Base-by-base conservation (phyloP, 1,284 basidiomycete species). In the Afroboletus lepidellus region DNA sequence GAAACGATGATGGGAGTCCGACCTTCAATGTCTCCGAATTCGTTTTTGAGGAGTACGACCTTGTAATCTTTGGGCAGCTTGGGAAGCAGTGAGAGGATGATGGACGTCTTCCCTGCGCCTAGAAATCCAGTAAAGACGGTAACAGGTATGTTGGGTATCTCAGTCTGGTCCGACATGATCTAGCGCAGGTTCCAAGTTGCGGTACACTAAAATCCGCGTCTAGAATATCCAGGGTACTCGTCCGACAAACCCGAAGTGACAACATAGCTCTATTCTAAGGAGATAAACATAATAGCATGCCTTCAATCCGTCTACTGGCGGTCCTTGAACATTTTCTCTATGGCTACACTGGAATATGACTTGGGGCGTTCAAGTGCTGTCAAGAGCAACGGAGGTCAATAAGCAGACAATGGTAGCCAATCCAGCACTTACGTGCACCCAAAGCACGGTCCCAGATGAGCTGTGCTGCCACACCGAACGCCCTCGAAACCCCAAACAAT, bases 391-490 rank as follows among this genome's bases (percentile, higher is more conserved):
- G 27, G 38, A 3, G 27, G 33, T 8, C 30, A 20, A 39, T 46
- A 8, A 44, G 36, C 6, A 2, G 8, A 1, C 3, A 23, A 27
- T 27, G 29, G 37, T 3, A 34, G 2, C 36, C 43, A 6, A 57
- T 47, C 16, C 2, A 41, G 5, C 18, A 83, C 85, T 70, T 68
- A 89, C 86, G 90, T 73, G 92, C 89, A 76, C 93, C 94, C 65
- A 95, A 88, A 41, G 92, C 94, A 74, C 95, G 92, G 73, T 97
- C 94, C 92, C 93, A 97, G 67, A 94, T 92, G 62, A 94, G 80
- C 70, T 94, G 92, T 39, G 92, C 85, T 51, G 86, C 83, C 53
- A 94, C 92, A 79, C 92, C 92, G 62, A 94, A 91, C 15, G 92
- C 92, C 69, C 92, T 87, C 29, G 94, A 96, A 44, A 98, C 93